Conservation (phyloP, 139 green algal species). For the Chlamydomonas incerta region DNA sequence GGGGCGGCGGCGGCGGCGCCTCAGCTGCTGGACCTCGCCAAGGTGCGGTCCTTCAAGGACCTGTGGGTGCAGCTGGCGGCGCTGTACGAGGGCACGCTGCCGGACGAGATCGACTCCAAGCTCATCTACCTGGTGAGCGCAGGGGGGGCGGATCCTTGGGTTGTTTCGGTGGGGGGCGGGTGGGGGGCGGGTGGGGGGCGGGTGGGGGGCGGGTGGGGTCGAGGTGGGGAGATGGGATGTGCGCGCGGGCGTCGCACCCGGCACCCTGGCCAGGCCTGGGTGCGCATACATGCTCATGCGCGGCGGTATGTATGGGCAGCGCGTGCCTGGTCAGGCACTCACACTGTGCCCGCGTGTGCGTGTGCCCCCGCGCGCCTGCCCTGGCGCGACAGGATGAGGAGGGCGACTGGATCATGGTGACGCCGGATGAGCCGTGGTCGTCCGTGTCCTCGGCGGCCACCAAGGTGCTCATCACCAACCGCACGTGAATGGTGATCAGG, state of each 20-base stretch:
- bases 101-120: constrained; percentile 44
- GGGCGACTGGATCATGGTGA: constrained; percentile 61
- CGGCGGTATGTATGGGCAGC: too few relatives aligned
- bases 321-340: too few relatives aligned
- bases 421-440: constrained; percentile 52
- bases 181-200: too few relatives aligned
- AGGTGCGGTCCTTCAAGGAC: constrained; percentile 49
- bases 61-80: constrained; percentile 43
- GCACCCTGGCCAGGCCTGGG: too few relatives aligned
- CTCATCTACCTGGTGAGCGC: constrained; percentile 52
- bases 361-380: too few relatives aligned
- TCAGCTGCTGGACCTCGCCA: constrained; percentile 22
- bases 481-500: not conserved
- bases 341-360: too few relatives aligned
- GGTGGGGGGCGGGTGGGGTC: too few relatives aligned
- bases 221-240: too few relatives aligned
- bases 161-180: too few relatives aligned
- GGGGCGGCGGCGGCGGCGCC: not conserved
- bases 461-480: constrained; percentile 46
- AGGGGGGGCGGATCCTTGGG: too few relatives aligned
- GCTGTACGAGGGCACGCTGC: constrained; percentile 32
- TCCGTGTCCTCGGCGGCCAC: constrained; percentile 22
- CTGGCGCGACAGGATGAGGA: constrained; percentile 48
- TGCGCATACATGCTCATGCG: too few relatives aligned
- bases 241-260: too few relatives aligned